phyloP scores from a whole-genome alignment of 306 rosid species.

The Fragaria vesca region DNA sequence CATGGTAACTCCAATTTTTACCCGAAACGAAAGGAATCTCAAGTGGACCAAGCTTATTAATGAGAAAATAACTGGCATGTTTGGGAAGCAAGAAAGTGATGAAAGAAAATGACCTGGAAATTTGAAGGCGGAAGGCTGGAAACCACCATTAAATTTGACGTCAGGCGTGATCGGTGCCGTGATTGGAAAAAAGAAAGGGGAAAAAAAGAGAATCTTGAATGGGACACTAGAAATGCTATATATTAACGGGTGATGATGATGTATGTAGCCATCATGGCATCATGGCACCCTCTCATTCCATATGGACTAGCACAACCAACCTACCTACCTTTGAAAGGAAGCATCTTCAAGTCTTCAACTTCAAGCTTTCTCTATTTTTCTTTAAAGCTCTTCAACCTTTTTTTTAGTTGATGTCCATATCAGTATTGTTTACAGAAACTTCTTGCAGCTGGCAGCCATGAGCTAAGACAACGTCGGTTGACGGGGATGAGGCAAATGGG shows the following conservation, averaged over 20 bases:
- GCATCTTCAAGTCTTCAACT: neutral
- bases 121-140: neutral
- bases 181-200: neutral
- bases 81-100: neutral
- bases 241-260: neutral
- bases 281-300: neutral
- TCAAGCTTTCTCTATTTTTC: neutral
- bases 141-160: neutral
- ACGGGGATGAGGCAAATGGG: neutral
- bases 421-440: neutral
- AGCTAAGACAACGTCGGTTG: neutral
- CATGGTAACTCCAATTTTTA: neutral
- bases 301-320: neutral
- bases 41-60: neutral
- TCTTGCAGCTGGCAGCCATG: neutral
- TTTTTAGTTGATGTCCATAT: neutral
- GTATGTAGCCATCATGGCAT: neutral
- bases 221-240: neutral
- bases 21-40: neutral
- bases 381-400: neutral
- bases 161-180: neutral
- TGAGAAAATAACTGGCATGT: conserved; percentile 6
- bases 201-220: neutral
- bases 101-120: neutral
- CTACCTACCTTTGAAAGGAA: neutral